Evolutionary conservation across 106 monocot species (phyloP), one percentile per base, ranked within the genome.

Genomic region (Allium cepa): DNA sequence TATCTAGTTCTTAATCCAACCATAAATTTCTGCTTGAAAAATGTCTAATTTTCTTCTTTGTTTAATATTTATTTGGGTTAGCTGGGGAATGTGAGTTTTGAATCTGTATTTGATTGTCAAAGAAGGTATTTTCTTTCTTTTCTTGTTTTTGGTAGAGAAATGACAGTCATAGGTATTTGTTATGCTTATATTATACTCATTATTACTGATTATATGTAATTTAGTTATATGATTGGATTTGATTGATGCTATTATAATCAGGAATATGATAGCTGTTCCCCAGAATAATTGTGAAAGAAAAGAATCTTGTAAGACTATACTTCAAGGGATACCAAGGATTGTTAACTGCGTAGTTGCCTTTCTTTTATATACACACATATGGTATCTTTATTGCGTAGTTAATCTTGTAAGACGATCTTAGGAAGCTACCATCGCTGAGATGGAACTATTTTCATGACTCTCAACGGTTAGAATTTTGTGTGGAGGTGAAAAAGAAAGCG

Each of bases 131-230:
- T 47, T 12, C 47, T 55, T 55, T 55, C 3, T 12, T 55, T 2
- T n/a, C n/a, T n/a, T 8, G 11, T 12, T 55, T 55, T 15, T 12
- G 11, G 53, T 63, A 48, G 64, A 4, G 49, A 62, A 48, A 5
- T 64, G 64, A 47, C 17, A 17, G 49, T 17, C 49, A 64, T 64
- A 11, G 63, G 63, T 46, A n/a, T 62, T 47, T 15, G 63, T 63
- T 63, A 47, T 63, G 28, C 15, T 63, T 8, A 36, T 60, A 11
- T 11, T 16, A 1, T 16, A 58, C 15, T 26, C 17, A 18, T 14
- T 26, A 59, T 59, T 2, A 59, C 26, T 59, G 7, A 7, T 18
- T 9, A 26, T 59, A 8, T 59, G 9, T 59, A 18, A 18, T 15
- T 59, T 59, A 4, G 26, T 14, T 26, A 17, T 18, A 59, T 59